Evolutionary conservation across 129 eudicot genomes (phyloP), one percentile per base, ranked within the genome.

Genomic region (Erigeron canadensis): DNA sequence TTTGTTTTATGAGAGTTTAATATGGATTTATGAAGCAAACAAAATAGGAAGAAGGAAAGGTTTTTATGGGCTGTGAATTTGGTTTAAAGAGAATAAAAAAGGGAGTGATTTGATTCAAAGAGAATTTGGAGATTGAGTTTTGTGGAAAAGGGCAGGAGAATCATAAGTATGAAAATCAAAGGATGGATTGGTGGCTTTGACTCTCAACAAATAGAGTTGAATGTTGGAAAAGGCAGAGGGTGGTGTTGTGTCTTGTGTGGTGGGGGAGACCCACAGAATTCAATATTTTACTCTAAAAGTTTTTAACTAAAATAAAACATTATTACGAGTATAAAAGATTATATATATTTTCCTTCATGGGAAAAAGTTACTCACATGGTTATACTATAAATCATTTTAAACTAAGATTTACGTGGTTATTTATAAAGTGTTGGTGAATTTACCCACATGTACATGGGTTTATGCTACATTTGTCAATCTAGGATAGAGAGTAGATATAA

Each of bases 111-210:
- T 37, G 81, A 19, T 59, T 69, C 19, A 59, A 60, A 61, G 46
- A 55, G 64, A 6, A 41, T 48, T 61, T 60, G 65, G 71, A 19
- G 75, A 37, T 34, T 63, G 45, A 48, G 47, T 2, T 65, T 65
- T 41, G 73, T 66, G 67, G 79, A 73, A 44, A 44, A 37, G 12
- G 51, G n/a, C n/a, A n/a, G n/a, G 72, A 43, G 66, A 15, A 44
- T 40, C n/a, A 57, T n/a, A 57, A 21, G 60, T 23, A 17, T 28
- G 71, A 61, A 76, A 58, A 76, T 46, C 42, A 69, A 69, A 38
- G 70, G 54, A 63, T 63, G 77, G 77, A 12, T 77, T 77, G 71
- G 81, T 63, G 77, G 77, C 18, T 77, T 77, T 77, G 81, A 77
- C 81, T 42, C 67, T 63, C 48, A 0, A 0, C 76, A 43, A 43